These are phyloP conservation scores for Endoconidiophora polonica DNA, from an alignment of 2,329 filamentous ascomycete species.

Conservation along the genomic window DNA sequence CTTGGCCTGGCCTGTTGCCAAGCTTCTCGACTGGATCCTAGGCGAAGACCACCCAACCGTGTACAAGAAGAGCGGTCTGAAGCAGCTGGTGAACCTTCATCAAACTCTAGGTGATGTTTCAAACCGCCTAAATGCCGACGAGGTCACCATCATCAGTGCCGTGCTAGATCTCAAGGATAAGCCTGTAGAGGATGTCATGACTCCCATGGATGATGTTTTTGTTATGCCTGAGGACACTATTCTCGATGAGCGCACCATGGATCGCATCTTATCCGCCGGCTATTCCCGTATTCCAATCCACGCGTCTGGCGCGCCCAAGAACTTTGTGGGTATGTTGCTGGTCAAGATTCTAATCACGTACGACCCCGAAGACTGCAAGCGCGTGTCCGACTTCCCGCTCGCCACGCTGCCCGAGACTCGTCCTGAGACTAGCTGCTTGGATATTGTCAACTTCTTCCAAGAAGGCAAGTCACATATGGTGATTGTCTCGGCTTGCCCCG, in stretches of 20 bases:
- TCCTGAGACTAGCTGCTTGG: slow-evolving; percentile 87
- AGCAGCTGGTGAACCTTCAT: slow-evolving; percentile 89
- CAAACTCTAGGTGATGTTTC: slow-evolving; percentile 74
- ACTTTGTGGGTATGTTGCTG: slow-evolving; percentile 94
- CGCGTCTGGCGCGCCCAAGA: slow-evolving; percentile 61
- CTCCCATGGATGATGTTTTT: slow-evolving; percentile 93
- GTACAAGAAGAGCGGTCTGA: slow-evolving; percentile 95
- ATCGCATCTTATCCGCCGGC: slow-evolving; percentile 77
- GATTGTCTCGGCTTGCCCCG: slow-evolving; percentile 74
- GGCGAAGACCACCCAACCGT: slow-evolving; percentile 91
- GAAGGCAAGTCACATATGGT: slow-evolving; percentile 99
- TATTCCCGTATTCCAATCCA: slow-evolving; percentile 96
- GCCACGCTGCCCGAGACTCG: slow-evolving; percentile 90
- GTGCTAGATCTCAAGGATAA: slow-evolving; percentile 95
- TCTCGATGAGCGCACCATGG: slow-evolving; percentile 85
- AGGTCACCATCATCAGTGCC: slow-evolving; percentile 96
- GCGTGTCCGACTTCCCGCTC: slow-evolving; percentile 77
- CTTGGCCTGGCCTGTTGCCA: slow-evolving; percentile 85
- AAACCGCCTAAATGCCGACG: slow-evolving; percentile 86
- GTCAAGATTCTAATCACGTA: slow-evolving; percentile 99
- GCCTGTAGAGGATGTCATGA: slow-evolving; percentile 91
- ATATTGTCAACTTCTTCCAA: slow-evolving; percentile 99
- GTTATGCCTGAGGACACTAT: slow-evolving; percentile 91
- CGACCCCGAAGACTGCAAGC: slow-evolving; percentile 79
- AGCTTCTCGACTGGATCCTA: slow-evolving; percentile 81